Conservation (phyloP, 768 basidiomycete genomes). For the Rossbeevera mucosa region DNA sequence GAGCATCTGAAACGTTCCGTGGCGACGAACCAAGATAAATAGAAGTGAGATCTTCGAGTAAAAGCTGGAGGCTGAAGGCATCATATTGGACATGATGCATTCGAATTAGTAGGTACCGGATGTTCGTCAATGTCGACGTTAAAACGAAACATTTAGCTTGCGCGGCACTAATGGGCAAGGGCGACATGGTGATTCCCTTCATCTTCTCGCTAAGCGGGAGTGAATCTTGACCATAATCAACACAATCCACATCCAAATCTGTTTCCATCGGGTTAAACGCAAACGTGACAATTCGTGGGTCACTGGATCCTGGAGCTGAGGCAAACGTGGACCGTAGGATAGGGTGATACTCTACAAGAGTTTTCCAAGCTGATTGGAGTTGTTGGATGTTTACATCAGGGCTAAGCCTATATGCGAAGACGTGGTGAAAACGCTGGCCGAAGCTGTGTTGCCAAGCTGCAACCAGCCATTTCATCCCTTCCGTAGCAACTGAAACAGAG, state of each 20-base stretch:
- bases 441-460: slow-evolving; percentile 42
- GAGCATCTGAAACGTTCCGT: slow-evolving; percentile 21
- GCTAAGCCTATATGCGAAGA: slow-evolving; percentile 38
- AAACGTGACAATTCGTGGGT: slow-evolving; percentile 26
- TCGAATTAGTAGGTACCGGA: slow-evolving; percentile 27
- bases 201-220: slow-evolving; percentile 16
- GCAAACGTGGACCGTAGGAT: slow-evolving; percentile 44
- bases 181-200: slow-evolving; percentile 20
- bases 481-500: slow-evolving; percentile 18
- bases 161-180: slow-evolving; percentile 16
- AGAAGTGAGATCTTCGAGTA: slow-evolving; percentile 37
- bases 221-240: slow-evolving; percentile 8
- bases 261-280: slow-evolving; percentile 6
- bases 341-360: slow-evolving; percentile 33
- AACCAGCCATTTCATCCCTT: slow-evolving; percentile 36
- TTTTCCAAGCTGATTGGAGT: slow-evolving; percentile 36
- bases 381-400: slow-evolving; percentile 25
- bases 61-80: slow-evolving; percentile 41
- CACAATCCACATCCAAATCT: neutral
- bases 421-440: slow-evolving; percentile 40
- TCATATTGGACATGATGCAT: slow-evolving; percentile 51
- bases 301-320: slow-evolving; percentile 9
- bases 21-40: slow-evolving; percentile 31
- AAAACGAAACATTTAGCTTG: slow-evolving; percentile 23
- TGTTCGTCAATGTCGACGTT: slow-evolving; percentile 1